Percentiles rank a stretch among this genome's conserved stretches.
phyloP scores from a whole-genome alignment of 768 basidiomycete genomes.

The Pleurotus cornucopiae region DNA sequence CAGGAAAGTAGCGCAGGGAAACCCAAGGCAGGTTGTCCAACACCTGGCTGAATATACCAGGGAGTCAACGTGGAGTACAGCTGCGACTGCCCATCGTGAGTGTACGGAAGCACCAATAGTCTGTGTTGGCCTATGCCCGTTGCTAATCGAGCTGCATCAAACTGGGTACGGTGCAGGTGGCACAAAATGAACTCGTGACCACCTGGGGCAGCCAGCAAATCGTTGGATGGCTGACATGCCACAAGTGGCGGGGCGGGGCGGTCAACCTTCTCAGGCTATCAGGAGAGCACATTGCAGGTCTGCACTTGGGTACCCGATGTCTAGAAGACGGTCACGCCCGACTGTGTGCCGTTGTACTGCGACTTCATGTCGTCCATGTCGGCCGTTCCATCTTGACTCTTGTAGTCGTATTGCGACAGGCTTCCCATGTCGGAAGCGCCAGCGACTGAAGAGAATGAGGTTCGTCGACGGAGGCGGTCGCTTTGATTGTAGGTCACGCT shows the following conservation, averaged over 20 bases:
- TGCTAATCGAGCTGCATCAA: neutral
- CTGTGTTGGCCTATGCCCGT: neutral
- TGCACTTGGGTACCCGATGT: conserved; percentile 17
- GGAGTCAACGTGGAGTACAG: neutral
- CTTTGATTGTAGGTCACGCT: conserved; percentile 87
- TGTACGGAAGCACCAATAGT: neutral
- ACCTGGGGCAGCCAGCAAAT: neutral
- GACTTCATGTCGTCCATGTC: conserved; percentile 87
- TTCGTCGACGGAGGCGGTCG: conserved; percentile 75
- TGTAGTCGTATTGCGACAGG: conserved; percentile 75
- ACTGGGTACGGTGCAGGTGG: neutral
- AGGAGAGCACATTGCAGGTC: neutral
- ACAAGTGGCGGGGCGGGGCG: too few relatives aligned
- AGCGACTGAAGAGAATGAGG: conserved; percentile 69
- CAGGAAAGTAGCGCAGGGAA: neutral
- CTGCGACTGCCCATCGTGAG: neutral
- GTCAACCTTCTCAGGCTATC: neutral
- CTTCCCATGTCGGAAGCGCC: conserved; percentile 79
- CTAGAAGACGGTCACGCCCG: conserved; percentile 83
- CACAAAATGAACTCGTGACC: neutral
- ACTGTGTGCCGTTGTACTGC: conserved; percentile 83
- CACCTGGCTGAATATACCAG: conserved; percentile 7
- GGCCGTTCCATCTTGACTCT: conserved; percentile 80
- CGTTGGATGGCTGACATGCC: too few relatives aligned
- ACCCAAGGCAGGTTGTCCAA: too few relatives aligned